Conservation (phyloP, 1,139 yeast species). For the Magnusiomyces magnusii region DNA sequence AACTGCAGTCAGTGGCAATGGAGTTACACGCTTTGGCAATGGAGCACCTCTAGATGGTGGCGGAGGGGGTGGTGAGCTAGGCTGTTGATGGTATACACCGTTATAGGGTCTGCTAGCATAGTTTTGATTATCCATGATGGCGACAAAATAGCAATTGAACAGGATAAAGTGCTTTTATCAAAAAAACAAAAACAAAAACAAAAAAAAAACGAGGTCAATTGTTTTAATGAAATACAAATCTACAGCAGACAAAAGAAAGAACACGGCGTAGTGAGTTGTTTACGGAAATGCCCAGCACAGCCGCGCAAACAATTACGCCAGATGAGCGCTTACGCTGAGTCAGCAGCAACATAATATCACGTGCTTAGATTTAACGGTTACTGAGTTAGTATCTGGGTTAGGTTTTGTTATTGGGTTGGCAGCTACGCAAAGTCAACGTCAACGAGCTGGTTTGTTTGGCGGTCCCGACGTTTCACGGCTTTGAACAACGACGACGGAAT, state of each 20-base stretch:
- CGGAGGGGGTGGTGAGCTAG: neutral
- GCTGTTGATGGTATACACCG: neutral
- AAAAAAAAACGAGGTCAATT: neutral
- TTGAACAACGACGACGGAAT: constrained; percentile 44
- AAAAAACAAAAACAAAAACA: too few relatives aligned
- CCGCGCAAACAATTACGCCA: too few relatives aligned
- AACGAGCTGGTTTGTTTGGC: constrained; percentile 17
- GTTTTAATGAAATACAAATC: too few relatives aligned
- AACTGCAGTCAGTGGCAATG: constrained; percentile 23
- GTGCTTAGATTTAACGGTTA: too few relatives aligned
- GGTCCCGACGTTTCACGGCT: neutral
- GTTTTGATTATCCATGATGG: neutral
- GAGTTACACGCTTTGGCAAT: neutral
- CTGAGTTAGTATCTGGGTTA: too few relatives aligned
- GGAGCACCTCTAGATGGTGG: neutral
- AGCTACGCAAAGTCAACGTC: neutral
- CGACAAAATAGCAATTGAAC: neutral
- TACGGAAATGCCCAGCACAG: too few relatives aligned
- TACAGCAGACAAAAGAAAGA: too few relatives aligned
- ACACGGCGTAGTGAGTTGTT: too few relatives aligned
- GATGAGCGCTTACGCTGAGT: too few relatives aligned
- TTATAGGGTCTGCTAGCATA: neutral
- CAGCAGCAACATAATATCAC: too few relatives aligned
- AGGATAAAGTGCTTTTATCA: neutral
- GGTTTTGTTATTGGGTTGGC: neutral